Percentiles rank a stretch among this genome's conserved stretches.
Evolutionary conservation across 768 basidiomycete species (phyloP).

Genomic region (Xerocomus spinulosus): DNA sequence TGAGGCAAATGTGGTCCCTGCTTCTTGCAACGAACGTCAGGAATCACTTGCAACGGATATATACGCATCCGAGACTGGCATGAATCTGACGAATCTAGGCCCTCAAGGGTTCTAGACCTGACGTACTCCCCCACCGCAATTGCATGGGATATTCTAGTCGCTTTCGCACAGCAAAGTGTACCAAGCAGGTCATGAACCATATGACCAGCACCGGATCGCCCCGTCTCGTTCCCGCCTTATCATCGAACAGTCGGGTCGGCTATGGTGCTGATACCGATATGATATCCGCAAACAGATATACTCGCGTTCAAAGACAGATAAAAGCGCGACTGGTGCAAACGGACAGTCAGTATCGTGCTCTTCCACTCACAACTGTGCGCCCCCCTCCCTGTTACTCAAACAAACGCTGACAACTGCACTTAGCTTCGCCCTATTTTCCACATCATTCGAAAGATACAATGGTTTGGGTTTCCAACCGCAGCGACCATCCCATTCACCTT

Average conservation of each 20-base stretch:
- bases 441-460: background rate
- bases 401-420: background rate
- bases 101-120: too few species aligned
- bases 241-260: background rate
- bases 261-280: background rate
- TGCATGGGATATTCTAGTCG: too few species aligned
- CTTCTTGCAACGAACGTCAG: too few species aligned
- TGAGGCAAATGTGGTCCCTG: too few species aligned
- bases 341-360: background rate
- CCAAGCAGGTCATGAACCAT: too few species aligned
- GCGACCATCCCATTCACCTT: background rate
- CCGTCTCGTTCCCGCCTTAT: background rate
- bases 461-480: slow-evolving; percentile 5
- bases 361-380: background rate
- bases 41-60: too few species aligned
- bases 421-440: background rate
- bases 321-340: background rate
- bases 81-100: too few species aligned
- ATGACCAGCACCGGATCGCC: too few species aligned
- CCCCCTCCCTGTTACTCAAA: background rate
- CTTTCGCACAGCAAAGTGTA: too few species aligned
- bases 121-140: too few species aligned
- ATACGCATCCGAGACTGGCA: too few species aligned
- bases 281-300: background rate
- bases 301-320: background rate